These are phyloP conservation scores for Starmerella asiatica DNA, from an alignment of 805 yeast genomes.

Conservation along the genomic window DNA sequence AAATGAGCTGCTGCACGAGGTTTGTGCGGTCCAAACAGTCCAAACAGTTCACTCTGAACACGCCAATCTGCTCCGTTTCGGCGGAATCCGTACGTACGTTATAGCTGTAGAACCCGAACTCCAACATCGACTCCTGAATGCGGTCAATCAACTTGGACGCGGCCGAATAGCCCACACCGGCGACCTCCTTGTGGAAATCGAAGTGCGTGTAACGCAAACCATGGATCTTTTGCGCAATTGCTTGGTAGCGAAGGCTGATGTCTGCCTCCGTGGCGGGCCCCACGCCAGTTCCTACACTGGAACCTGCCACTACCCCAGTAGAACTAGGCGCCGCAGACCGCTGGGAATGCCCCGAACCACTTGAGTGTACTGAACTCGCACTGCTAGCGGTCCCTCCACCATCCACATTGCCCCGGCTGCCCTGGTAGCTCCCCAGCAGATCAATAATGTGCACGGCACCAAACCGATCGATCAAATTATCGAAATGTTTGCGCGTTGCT, in stretches of 20 bases:
- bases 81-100: conserved; percentile 37
- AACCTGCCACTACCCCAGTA: neutral
- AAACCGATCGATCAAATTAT: conserved; percentile 52
- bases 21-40: conserved; percentile 94
- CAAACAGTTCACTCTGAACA: conserved; percentile 84
- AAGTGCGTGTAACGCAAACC: conserved; percentile 57
- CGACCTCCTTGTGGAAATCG: conserved; percentile 88
- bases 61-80: conserved; percentile 72
- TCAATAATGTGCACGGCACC: conserved; percentile 87
- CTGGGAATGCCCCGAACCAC: conserved; percentile 41
- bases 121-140: conserved; percentile 51
- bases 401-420: conserved; percentile 59
- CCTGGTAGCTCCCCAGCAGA: conserved; percentile 62
- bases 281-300: conserved; percentile 7
- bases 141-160: conserved; percentile 56
- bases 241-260: conserved; percentile 16
- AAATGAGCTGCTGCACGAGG: conserved; percentile 61
- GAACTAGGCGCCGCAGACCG: conserved; percentile 23
- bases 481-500: conserved; percentile 71
- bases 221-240: conserved; percentile 14
- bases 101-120: conserved; percentile 71
- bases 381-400: conserved; percentile 10
- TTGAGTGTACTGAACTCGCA: neutral
- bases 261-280: conserved; percentile 17
- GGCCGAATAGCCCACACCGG: conserved; percentile 65